Base-by-base conservation (phyloP, 1,284 basidiomycete genomes). In the Exobasidium rhododendri region DNA sequence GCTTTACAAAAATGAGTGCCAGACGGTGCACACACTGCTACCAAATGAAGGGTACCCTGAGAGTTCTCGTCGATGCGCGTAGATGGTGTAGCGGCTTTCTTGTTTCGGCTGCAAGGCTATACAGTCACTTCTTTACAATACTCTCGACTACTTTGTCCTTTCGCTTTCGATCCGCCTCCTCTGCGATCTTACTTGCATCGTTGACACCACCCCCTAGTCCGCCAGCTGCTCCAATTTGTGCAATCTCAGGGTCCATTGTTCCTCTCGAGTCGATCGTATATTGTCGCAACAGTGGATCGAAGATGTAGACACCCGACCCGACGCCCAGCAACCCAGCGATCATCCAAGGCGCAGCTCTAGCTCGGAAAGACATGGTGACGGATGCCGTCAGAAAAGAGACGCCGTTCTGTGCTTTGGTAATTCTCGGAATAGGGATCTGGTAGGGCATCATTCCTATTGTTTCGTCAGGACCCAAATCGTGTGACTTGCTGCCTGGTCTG, bases 151-250 rank as follows among this genome's bases (percentile, higher is more conserved):
- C 17, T 17, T 40, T 40, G 10, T 40, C 35, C 35, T 40, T 40
- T 40, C 10, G 35, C 7, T 20, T 26, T 17, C 4, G 13, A 13
- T 71, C 51, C 66, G 67, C 31, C 68, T 68, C 13, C 67, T 68
- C 49, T 67, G 64, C 30, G 69, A 62, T 14, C 69, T 61, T 24
- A 68, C 32, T 1, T 63, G 52, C 44, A 62, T 65, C 26, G 69
- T 61, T 49, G 73, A 65, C 26, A 59, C 61, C 45, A 68, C 66
- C 61, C 67, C 70, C 58, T 74, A 75, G 44, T 69, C 64, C 30
- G 64, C 66, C 24, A 71, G 45, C 14, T 72, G 62, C 24, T 61
- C 54, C 50, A 63, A 54, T 40, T 93, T 91, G 81, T 96, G 92
- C 51, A 50, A 50, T 50, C 13, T 50, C 26, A 4, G 47, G 47